A percentile compares a stretch with the other conserved stretches of the same genome.
phyloP scores from a whole-genome alignment of 78 protist genomes.

The Dictyostelium capitatum region DNA sequence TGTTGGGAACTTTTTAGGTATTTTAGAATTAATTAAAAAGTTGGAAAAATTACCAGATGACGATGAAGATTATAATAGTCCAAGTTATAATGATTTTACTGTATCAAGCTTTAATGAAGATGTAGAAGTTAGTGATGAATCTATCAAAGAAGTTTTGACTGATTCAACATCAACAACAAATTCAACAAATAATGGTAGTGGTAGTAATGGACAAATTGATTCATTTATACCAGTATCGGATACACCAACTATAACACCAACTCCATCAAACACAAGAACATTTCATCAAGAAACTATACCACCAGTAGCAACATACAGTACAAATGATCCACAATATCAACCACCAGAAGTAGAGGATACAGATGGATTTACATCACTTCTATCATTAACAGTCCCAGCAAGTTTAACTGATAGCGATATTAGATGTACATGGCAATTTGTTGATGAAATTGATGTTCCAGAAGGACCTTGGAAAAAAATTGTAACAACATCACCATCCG shows the following conservation, averaged over 20 bases:
- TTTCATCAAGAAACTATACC: not conserved
- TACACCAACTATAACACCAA: not conserved
- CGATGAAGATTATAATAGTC: no score
- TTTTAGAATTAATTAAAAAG: not conserved
- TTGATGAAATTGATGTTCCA: conserved; percentile 30
- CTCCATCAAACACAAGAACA: not conserved
- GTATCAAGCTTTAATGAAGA: no score
- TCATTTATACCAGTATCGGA: not conserved
- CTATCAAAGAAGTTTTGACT: not conserved
- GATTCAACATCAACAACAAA: not conserved
- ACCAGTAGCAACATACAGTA: not conserved
- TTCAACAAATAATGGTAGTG: not conserved
- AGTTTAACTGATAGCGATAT: conserved; percentile 2
- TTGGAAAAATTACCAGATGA: no score
- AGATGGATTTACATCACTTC: not conserved
- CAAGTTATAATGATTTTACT: not conserved
- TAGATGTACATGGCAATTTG: conserved; percentile 34
- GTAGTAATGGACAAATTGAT: no score
- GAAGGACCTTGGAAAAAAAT: conserved; percentile 60
- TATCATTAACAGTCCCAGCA: not conserved
- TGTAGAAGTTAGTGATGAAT: not conserved
- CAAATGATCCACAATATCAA: not conserved
- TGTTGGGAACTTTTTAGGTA: conserved; percentile 20
- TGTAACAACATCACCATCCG: conserved; percentile 9
- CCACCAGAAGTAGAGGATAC: not conserved